Evolutionary conservation across 2,329 filamentous ascomycete species (phyloP), one percentile per base, ranked within the genome.

Genomic region (Colletotrichum phormii): DNA sequence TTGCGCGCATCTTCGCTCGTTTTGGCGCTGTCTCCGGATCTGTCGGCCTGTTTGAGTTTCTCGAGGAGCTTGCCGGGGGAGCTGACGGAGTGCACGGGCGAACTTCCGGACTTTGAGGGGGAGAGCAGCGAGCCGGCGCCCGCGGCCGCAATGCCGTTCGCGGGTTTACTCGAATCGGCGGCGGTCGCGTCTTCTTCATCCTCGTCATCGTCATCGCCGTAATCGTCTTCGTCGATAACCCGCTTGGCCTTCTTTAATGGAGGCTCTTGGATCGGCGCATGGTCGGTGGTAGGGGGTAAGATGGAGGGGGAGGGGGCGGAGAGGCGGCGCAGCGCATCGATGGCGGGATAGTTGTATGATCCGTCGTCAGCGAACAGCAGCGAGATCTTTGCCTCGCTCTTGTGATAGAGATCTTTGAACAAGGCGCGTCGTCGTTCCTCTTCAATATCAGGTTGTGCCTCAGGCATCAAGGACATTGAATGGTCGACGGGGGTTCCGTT

Each of bases 1-100:
- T 97, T 97, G 79, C 97, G 94, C 81, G 95, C 94, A 86, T 98
- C 94, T 80, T 98, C 95, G 8, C 92, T 91, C 29, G 91, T 89
- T 81, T 94, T 95, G 67, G 90, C 86, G 83, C 86, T 87, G 78
- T 89, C 80, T 75, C 86, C 86, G 46, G 83, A 83, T 9, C 77
- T 79, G 59, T 86, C 86, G 64, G 85, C 84, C 9, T 85, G 86
- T 75, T 88, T 89, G 62, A 86, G 79, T 77, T 90, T 90, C 54
- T 88, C 85, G 68, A 84, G 81, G 31, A 64, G 60, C 76, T 89
- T 91, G 67, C 89, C 90, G 75, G 86, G 90, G 75, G 89, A 92
- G 76, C 86, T 88, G 75, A 87, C 89, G 67, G 87, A 91, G 78
- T 90, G 90, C 75, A 89, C 90, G 73, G 87, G 91, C 71, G 88